These are phyloP conservation scores for Sungouiozyma intestinalis DNA, from an alignment of 805 yeast genomes.

Conservation along the genomic window DNA sequence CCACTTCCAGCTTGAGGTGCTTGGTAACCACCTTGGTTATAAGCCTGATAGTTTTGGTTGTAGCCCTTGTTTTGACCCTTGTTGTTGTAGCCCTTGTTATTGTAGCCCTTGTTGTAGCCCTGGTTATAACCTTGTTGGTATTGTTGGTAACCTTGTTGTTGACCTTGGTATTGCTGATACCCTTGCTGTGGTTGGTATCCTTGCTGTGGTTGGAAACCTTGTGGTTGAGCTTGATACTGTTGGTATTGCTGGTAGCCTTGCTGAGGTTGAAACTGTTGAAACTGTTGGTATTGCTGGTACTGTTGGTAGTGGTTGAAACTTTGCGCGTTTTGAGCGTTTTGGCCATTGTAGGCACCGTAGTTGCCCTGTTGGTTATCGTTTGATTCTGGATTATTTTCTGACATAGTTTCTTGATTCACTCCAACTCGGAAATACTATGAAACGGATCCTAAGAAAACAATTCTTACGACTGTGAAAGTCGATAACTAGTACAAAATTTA, in stretches of 20 bases:
- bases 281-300: conserved; percentile 8
- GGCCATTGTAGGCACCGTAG: not conserved
- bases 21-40: conserved; percentile 19
- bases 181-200: conserved; percentile 22
- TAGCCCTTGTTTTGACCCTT: conserved; percentile 7
- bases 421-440: too few species aligned
- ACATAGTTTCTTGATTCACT: too few species aligned
- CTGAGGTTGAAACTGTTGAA: conserved; percentile 10
- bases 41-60: conserved; percentile 12
- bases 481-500: too few species aligned
- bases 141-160: conserved; percentile 17
- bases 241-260: conserved; percentile 20
- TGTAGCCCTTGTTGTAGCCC: conserved; percentile 23
- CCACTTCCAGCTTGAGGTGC: conserved; percentile 33
- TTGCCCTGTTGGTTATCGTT: conserved; percentile 5
- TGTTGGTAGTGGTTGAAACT: conserved; percentile 16
- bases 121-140: conserved; percentile 21
- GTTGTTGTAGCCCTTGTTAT: conserved; percentile 18
- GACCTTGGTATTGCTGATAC: conserved; percentile 15
- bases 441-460: too few species aligned
- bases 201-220: conserved; percentile 10
- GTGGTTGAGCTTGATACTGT: conserved; percentile 13
- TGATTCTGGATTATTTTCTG: conserved; percentile 31
- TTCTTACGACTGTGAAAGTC: too few species aligned
- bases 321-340: conserved; percentile 4